These are phyloP conservation scores for Dillenia suffruticosa DNA, from an alignment of 164 flowering plant species.

Conservation along the genomic window DNA sequence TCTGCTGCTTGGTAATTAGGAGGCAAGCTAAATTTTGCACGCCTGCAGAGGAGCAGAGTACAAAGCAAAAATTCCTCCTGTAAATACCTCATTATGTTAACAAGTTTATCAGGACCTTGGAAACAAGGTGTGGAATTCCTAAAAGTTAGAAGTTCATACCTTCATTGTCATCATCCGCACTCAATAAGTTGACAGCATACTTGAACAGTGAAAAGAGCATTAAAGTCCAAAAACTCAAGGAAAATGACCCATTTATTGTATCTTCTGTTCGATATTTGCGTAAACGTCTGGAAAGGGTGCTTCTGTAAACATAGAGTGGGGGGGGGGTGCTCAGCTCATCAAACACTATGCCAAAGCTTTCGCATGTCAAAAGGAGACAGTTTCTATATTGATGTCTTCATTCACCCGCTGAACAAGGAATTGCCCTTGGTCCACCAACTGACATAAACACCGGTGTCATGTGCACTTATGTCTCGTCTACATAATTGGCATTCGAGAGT, in stretches of 20 bases:
- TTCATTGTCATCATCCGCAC: constrained; percentile 76
- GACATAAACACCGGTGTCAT: neutral
- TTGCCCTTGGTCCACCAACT: too few species aligned
- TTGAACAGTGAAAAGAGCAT: constrained; percentile 60
- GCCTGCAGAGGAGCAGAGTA: constrained; percentile 66
- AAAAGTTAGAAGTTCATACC: constrained; percentile 30
- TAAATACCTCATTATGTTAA: constrained; percentile 7
- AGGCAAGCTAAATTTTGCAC: constrained; percentile 53
- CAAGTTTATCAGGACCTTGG: neutral
- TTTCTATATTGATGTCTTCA: constrained; percentile 21
- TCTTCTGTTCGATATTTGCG: constrained; percentile 40
- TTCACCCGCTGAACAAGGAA: constrained; percentile 35
- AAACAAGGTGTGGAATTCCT: neutral
- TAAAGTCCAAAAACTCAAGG: constrained; percentile 76
- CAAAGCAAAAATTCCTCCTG: constrained; percentile 75
- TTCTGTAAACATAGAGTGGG: constrained; percentile 53
- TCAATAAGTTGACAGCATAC: constrained; percentile 53
- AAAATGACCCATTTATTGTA: constrained; percentile 61
- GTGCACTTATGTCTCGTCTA: neutral
- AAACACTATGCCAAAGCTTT: constrained; percentile 68
- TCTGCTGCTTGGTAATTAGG: constrained; percentile 73
- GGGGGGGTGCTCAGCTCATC: constrained; percentile 75
- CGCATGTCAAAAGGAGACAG: constrained; percentile 50
- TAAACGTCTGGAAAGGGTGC: constrained; percentile 49
- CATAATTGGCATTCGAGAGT: neutral